These are phyloP conservation scores for Teratosphaeria zuluensis DNA, from an alignment of 2,329 filamentous ascomycete species.

Conservation along the genomic window DNA sequence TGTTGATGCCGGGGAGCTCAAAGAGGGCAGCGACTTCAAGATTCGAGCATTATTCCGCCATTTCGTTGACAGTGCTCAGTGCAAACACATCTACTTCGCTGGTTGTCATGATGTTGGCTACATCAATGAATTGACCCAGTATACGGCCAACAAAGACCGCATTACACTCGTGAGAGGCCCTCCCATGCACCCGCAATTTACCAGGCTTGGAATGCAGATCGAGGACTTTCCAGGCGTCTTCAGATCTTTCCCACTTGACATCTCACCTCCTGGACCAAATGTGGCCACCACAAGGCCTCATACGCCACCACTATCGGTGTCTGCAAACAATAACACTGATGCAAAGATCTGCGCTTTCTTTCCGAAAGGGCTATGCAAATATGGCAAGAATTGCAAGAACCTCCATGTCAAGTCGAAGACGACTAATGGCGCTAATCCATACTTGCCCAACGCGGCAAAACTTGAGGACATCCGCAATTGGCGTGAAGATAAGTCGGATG, in stretches of 20 bases:
- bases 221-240: conserved; percentile 47
- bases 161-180: conserved; percentile 48
- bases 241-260: conserved; percentile 26
- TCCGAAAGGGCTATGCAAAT: conserved; percentile 22
- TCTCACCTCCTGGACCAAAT: background rate
- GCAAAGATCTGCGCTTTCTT: conserved; percentile 15
- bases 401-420: conserved; percentile 13
- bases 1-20: conserved; percentile 51
- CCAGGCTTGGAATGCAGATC: conserved; percentile 40
- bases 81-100: conserved; percentile 55
- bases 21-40: conserved; percentile 52
- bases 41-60: conserved; percentile 43
- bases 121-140: conserved; percentile 46
- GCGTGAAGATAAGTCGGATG: conserved; percentile 6
- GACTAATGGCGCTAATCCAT: conserved; percentile 4
- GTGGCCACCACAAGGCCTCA: background rate
- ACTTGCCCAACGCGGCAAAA: background rate
- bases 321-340: background rate
- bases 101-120: conserved; percentile 54
- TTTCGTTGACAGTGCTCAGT: conserved; percentile 50
- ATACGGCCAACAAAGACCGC: conserved; percentile 36
- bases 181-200: conserved; percentile 44
- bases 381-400: conserved; percentile 20
- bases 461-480: conserved; percentile 5
- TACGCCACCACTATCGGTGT: background rate